phyloP scores from a whole-genome alignment of 805 yeast species.

The Ogataea angusta region DNA sequence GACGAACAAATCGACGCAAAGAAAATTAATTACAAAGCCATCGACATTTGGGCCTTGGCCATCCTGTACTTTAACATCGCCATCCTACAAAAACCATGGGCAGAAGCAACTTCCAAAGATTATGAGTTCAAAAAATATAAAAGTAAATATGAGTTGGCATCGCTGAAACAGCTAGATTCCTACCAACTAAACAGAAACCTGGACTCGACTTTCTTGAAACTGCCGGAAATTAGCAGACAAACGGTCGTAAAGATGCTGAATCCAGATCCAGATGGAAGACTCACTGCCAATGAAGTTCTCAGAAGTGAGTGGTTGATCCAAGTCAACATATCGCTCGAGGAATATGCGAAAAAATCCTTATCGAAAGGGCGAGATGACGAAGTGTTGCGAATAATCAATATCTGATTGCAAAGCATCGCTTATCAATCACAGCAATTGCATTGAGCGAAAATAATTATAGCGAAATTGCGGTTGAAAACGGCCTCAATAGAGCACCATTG shows the following conservation, averaged over 20 bases:
- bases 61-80: slow-evolving; percentile 45
- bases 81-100: slow-evolving; percentile 49
- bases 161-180: slow-evolving; percentile 17
- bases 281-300: slow-evolving; percentile 18
- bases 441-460: neutral
- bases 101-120: slow-evolving; percentile 32
- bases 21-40: slow-evolving; percentile 31
- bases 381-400: slow-evolving; percentile 15
- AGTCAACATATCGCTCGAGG: slow-evolving; percentile 19
- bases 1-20: slow-evolving; percentile 11
- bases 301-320: slow-evolving; percentile 34
- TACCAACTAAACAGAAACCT: slow-evolving; percentile 20
- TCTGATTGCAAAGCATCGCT: slow-evolving; percentile 1
- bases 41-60: slow-evolving; percentile 54
- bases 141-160: slow-evolving; percentile 11
- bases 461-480: neutral
- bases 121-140: slow-evolving; percentile 23
- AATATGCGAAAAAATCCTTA: slow-evolving; percentile 13
- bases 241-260: slow-evolving; percentile 29
- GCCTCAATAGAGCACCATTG: slow-evolving; percentile 1
- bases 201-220: slow-evolving; percentile 12
- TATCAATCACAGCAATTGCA: slow-evolving; percentile 4
- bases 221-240: slow-evolving; percentile 12
- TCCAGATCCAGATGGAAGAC: slow-evolving; percentile 27
- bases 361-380: slow-evolving; percentile 25